Percentiles rank a stretch among this genome's conserved stretches.
These are phyloP conservation scores for Setomelanomma holmii DNA, from an alignment of 2,329 filamentous ascomycete species.

Conservation along the genomic window DNA sequence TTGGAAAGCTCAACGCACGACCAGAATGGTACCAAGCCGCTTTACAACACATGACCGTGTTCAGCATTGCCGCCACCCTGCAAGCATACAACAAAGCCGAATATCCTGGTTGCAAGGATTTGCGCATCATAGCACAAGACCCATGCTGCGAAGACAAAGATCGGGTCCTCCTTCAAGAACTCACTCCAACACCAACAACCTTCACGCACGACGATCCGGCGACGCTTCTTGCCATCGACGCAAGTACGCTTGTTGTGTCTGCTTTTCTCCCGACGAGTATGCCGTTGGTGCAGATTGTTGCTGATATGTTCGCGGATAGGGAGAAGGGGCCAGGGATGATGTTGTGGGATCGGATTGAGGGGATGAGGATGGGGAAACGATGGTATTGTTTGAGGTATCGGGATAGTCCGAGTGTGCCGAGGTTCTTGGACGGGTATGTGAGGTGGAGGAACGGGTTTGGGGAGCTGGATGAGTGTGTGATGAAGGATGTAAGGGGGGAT, in stretches of 20 bases:
- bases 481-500: background rate
- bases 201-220: conserved; percentile 21
- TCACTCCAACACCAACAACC: background rate
- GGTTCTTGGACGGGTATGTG: background rate
- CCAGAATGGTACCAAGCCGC: conserved; percentile 6
- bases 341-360: conserved; percentile 4
- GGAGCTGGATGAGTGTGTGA: background rate
- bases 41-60: conserved; percentile 22
- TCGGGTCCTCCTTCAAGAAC: conserved; percentile 1
- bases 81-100: background rate
- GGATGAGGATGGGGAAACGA: background rate
- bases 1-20: conserved; percentile 9
- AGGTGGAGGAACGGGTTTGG: background rate
- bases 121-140: conserved; percentile 24
- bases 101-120: background rate
- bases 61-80: conserved; percentile 15
- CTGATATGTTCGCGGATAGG: conserved; percentile 10
- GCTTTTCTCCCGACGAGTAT: conserved; percentile 15
- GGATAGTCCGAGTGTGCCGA: background rate
- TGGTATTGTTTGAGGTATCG: conserved; percentile 7
- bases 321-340: conserved; percentile 6
- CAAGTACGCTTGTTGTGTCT: conserved; percentile 19
- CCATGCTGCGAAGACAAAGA: conserved; percentile 20
- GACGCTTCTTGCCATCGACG: conserved; percentile 22
- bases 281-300: conserved; percentile 25